Percentiles rank a stretch among this genome's conserved stretches.
phyloP scores from a whole-genome alignment of 1,284 basidiomycete species.

The Schizophyllum amplum region DNA sequence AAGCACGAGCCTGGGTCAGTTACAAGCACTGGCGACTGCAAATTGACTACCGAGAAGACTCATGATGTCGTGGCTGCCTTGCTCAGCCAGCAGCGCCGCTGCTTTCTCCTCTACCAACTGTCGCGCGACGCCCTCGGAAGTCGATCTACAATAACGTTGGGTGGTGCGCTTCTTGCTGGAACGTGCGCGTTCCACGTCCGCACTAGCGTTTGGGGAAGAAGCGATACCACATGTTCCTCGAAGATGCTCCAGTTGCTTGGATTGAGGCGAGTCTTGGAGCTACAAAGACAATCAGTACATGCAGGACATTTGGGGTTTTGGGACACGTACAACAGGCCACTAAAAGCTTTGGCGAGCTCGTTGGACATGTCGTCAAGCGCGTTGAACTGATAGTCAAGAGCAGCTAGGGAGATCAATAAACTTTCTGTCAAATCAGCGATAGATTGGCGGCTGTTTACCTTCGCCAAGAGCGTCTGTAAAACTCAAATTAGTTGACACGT shows the following conservation, averaged over 20 bases:
- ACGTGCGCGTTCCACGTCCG: constrained; percentile 5
- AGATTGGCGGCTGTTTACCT: constrained; percentile 7
- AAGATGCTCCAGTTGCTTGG: constrained; percentile 32
- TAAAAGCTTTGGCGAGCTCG: constrained; percentile 10
- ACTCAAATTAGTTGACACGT: not conserved
- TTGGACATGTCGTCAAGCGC: constrained; percentile 16
- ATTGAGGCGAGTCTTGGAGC: constrained; percentile 15
- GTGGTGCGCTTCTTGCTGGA: not conserved
- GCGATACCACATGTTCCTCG: constrained; percentile 24
- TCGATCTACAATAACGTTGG: not conserved
- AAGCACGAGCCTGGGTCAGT: too few relatives aligned
- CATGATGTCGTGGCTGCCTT: constrained; percentile 16
- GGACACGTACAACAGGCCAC: constrained; percentile 12
- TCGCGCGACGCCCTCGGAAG: constrained; percentile 13
- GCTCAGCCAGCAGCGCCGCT: constrained; percentile 15
- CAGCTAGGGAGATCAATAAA: constrained; percentile 6
- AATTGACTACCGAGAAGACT: constrained; percentile 18
- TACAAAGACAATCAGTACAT: constrained; percentile 30
- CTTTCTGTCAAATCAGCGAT: not conserved
- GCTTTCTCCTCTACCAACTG: constrained; percentile 15
- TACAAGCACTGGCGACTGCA: too few relatives aligned
- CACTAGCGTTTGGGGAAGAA: constrained; percentile 31
- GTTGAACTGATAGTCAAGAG: constrained; percentile 17
- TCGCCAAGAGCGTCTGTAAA: constrained; percentile 17
- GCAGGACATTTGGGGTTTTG: not conserved